Percentiles rank a stretch among this genome's conserved stretches.
These are phyloP conservation scores for Eucalyptus tenuipes DNA, from an alignment of 345 rosid genomes.

Conservation along the genomic window DNA sequence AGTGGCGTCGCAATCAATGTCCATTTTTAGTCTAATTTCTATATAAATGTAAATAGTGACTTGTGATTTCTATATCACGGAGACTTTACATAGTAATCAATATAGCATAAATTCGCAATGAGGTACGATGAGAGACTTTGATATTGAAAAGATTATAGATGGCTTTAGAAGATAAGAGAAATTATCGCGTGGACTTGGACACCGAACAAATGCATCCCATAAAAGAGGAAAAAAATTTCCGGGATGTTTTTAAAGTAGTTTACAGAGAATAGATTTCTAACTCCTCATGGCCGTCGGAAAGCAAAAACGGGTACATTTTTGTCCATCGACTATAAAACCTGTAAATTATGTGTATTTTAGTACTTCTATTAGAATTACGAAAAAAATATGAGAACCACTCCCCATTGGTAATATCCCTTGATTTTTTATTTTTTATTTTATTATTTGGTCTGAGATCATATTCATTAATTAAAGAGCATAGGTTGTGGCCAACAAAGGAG, in stretches of 20 bases:
- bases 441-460: background rate
- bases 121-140: background rate
- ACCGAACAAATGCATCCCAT: background rate
- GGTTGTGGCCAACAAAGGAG: background rate
- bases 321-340: background rate
- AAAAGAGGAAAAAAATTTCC: background rate
- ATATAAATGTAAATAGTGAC: background rate
- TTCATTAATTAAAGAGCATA: background rate
- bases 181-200: background rate
- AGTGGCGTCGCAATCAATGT: background rate
- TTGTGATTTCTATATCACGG: background rate
- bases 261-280: background rate
- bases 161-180: background rate
- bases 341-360: background rate
- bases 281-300: background rate
- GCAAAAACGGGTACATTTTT: background rate
- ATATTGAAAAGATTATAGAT: background rate
- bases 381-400: background rate
- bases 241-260: background rate
- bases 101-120: background rate
- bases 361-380: background rate
- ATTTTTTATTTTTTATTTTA: background rate
- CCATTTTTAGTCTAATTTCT: background rate
- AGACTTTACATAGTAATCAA: background rate
- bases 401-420: background rate